Evolutionary conservation across 2,329 filamentous ascomycete species (phyloP).

Genomic region (Colletotrichum eremochloae): DNA sequence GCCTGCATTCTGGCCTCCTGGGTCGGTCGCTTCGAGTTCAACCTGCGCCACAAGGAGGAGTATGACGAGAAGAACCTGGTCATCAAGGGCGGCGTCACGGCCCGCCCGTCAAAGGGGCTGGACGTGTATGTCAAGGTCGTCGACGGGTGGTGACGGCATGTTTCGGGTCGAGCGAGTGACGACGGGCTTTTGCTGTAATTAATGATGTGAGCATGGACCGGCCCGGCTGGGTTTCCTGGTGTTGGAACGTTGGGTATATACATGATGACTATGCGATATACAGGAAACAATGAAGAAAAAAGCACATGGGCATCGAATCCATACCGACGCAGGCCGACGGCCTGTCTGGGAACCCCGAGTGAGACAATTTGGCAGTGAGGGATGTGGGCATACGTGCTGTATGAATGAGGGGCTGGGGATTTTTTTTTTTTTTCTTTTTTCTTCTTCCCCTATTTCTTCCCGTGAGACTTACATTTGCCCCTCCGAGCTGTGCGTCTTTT

Average conservation of each 20-base stretch:
- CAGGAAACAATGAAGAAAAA: not conserved
- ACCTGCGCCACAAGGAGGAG: slow-evolving; percentile 68
- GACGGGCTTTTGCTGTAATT: not conserved
- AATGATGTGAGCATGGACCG: slow-evolving; percentile 3
- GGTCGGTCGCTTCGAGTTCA: slow-evolving; percentile 80
- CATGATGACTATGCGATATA: not conserved
- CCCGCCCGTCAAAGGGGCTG: slow-evolving; percentile 79
- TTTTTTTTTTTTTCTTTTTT: too few relatives aligned
- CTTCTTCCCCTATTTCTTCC: too few relatives aligned
- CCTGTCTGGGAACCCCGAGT: too few relatives aligned
- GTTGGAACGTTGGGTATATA: not conserved
- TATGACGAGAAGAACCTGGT: slow-evolving; percentile 75
- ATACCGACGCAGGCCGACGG: not conserved
- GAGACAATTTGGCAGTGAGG: too few relatives aligned
- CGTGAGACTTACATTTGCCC: too few relatives aligned
- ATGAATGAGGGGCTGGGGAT: not conserved
- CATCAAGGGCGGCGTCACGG: slow-evolving; percentile 79
- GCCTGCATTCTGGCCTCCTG: slow-evolving; percentile 83
- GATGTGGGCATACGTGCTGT: not conserved
- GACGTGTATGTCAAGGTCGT: slow-evolving; percentile 71
- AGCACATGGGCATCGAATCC: not conserved
- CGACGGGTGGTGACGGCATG: slow-evolving; percentile 10
- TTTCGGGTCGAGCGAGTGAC: not conserved
- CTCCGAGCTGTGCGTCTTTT: too few relatives aligned
- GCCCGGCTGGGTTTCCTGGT: not conserved